A percentile compares a stretch with the other conserved stretches of the same genome.
These are phyloP conservation scores for Penicillium glabrum DNA, from an alignment of 2,329 filamentous ascomycete genomes.

Conservation along the genomic window DNA sequence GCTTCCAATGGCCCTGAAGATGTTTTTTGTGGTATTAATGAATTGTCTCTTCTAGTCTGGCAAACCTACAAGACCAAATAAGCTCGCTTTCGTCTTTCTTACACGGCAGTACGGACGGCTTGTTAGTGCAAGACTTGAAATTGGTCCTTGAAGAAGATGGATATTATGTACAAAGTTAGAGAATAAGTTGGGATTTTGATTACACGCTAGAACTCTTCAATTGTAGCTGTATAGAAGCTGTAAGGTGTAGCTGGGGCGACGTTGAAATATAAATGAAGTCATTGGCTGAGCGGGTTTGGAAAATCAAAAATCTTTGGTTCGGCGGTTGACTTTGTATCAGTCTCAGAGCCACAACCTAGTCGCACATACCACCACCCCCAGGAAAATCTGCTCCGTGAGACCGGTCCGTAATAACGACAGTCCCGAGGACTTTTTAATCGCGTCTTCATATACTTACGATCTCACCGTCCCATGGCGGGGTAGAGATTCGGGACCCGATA, in stretches of 20 bases:
- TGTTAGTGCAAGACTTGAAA: slow-evolving; percentile 21
- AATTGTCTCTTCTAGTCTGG: slow-evolving; percentile 53
- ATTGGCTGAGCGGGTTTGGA: slow-evolving; percentile 40
- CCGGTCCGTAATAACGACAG: no score
- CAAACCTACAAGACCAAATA: slow-evolving; percentile 64
- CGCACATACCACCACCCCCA: neutral
- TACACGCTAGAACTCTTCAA: slow-evolving; percentile 5
- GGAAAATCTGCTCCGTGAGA: neutral
- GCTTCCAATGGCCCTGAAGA: slow-evolving; percentile 23
- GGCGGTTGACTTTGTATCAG: slow-evolving; percentile 26
- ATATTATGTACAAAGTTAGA: slow-evolving; percentile 44
- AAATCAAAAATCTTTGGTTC: slow-evolving; percentile 41
- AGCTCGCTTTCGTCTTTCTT: slow-evolving; percentile 20
- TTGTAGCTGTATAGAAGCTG: slow-evolving; percentile 20
- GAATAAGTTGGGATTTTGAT: slow-evolving; percentile 30
- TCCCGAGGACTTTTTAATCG: neutral
- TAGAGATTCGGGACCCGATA: slow-evolving; percentile 20
- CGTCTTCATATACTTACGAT: slow-evolving; percentile 1
- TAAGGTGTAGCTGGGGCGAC: slow-evolving; percentile 16
- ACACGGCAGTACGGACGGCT: slow-evolving; percentile 19
- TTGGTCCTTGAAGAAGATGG: slow-evolving; percentile 24
- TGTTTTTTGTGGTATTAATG: slow-evolving; percentile 23
- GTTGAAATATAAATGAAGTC: slow-evolving; percentile 45
- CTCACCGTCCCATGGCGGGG: slow-evolving; percentile 37
- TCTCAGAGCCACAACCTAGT: slow-evolving; percentile 17